Evolutionary conservation across 2,329 filamentous ascomycete species (phyloP), one percentile per base, ranked within the genome.

Genomic region (Botryotinia globosa): DNA sequence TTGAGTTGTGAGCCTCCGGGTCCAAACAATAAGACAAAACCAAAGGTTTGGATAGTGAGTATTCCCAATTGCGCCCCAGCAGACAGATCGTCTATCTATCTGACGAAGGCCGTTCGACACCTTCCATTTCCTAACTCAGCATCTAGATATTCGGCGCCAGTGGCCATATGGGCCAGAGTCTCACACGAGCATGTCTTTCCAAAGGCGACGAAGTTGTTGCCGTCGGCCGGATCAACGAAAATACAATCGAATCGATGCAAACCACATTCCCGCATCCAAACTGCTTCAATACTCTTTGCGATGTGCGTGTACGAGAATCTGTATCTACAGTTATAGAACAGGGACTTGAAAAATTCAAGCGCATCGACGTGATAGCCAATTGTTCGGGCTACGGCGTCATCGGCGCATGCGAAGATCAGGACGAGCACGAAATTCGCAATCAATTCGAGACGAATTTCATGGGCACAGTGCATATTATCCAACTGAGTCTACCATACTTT

Each of bases 361-460:
- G 89, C 73, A 88, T 98, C 76, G 95, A 98, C 80, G 89, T 97
- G 69, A 91, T 98, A 73, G 94, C 92, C 77, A 98, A 97, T 82
- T 97, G 94, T 83, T 94, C 94, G 20, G 95, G 95, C 25, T 98
- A 97, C 83, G 95, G 94, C 70, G 94, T 99, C 71, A 97, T 98
- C 77, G 95, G 94, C 42, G 91, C 95, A 1, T 98, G 94, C 82
- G 96, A 98, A 83, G 96, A 98, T 83, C 96, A 98, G 83, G 94
- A 98, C 81, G 94, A 97, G 81, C 91, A 94, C 81, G 96, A 98
- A 80, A 88, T 98, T 77, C 92, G 94, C 73, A 95, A 97, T 79
- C 96, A 98, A 82, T 98, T 98, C 83, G 94, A 97, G 85, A 98
- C 94, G 34, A 99, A 99, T 82, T 97, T 98, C 82, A 95, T 97